phyloP scores from a whole-genome alignment of 2,329 filamentous ascomycete genomes.

The Sphaerulina populicola region DNA sequence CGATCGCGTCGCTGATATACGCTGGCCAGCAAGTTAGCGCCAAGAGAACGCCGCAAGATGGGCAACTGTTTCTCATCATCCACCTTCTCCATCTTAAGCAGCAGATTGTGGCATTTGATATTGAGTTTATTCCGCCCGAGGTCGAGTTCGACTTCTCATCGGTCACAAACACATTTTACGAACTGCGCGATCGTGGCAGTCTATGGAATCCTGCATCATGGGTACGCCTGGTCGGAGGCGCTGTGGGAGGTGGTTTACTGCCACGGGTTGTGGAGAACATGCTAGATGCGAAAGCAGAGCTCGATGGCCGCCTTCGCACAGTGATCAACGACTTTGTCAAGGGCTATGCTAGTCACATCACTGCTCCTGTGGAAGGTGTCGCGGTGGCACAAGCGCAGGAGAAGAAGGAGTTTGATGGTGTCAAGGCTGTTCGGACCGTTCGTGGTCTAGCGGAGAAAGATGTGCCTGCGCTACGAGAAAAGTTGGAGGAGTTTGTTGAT shows the following conservation, averaged over 20 bases:
- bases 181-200: constrained; percentile 55
- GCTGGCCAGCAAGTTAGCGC: constrained; percentile 60
- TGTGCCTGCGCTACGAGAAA: constrained; percentile 47
- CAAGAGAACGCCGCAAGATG: constrained; percentile 54
- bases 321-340: constrained; percentile 61
- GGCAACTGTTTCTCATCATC: constrained; percentile 86
- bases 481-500: constrained; percentile 56
- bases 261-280: constrained; percentile 63
- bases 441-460: constrained; percentile 51
- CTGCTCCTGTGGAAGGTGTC: constrained; percentile 35
- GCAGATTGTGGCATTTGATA: constrained; percentile 91
- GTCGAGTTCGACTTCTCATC: constrained; percentile 59
- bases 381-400: constrained; percentile 19
- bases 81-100: constrained; percentile 94
- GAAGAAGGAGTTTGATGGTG: constrained; percentile 22
- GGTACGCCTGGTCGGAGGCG: constrained; percentile 48
- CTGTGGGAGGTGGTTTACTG: constrained; percentile 42
- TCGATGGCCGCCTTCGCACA: constrained; percentile 53
- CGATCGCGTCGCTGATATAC: constrained; percentile 70
- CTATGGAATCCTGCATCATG: constrained; percentile 59
- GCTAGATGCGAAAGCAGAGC: constrained; percentile 61
- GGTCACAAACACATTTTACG: constrained; percentile 58
- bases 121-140: constrained; percentile 63
- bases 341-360: constrained; percentile 51
- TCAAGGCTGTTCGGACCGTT: constrained; percentile 37